A percentile compares a stretch with the other conserved stretches of the same genome.
These are phyloP conservation scores for Lithospermum erythrorhizon DNA, from an alignment of 257 asterid genomes.

Conservation along the genomic window DNA sequence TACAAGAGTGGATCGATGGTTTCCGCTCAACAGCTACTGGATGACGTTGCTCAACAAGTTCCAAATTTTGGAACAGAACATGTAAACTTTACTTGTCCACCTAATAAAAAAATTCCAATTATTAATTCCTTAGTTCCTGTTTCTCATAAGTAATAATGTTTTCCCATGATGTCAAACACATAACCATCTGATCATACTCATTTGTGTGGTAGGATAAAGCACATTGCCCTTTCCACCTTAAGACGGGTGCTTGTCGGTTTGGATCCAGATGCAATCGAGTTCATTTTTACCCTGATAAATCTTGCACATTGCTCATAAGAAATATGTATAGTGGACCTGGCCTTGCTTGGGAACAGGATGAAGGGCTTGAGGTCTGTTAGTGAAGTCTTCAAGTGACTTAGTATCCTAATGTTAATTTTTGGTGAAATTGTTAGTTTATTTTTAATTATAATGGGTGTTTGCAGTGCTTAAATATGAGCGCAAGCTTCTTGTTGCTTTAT, in stretches of 20 bases:
- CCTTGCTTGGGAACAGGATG: slow-evolving; percentile 98
- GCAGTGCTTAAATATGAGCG: background rate
- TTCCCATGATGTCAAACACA: slow-evolving; percentile 2
- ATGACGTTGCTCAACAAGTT: slow-evolving; percentile 79
- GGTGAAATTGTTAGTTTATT: slow-evolving; percentile 5
- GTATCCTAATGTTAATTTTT: slow-evolving; percentile 75
- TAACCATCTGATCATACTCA: slow-evolving; percentile 25
- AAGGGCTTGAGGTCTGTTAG: slow-evolving; percentile 99
- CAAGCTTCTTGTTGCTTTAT: slow-evolving; percentile 9
- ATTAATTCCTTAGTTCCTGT: background rate
- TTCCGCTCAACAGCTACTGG: slow-evolving; percentile 79
- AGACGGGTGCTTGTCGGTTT: slow-evolving; percentile 96
- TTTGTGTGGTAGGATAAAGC: slow-evolving; percentile 79
- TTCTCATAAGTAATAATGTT: slow-evolving; percentile 8
- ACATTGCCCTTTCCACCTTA: slow-evolving; percentile 95
- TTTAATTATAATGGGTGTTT: background rate
- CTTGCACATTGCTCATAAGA: slow-evolving; percentile 84
- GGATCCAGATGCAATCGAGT: slow-evolving; percentile 84
- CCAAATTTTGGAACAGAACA: slow-evolving; percentile 98
- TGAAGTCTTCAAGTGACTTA: slow-evolving; percentile 72
- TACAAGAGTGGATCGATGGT: slow-evolving; percentile 37
- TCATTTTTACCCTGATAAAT: slow-evolving; percentile 92
- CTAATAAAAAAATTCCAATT: background rate
- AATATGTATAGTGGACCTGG: slow-evolving; percentile 97
- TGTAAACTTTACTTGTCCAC: slow-evolving; percentile 26